These are phyloP conservation scores for Saccharomycopsis schoenii DNA, from an alignment of 805 yeast genomes.

Conservation along the genomic window DNA sequence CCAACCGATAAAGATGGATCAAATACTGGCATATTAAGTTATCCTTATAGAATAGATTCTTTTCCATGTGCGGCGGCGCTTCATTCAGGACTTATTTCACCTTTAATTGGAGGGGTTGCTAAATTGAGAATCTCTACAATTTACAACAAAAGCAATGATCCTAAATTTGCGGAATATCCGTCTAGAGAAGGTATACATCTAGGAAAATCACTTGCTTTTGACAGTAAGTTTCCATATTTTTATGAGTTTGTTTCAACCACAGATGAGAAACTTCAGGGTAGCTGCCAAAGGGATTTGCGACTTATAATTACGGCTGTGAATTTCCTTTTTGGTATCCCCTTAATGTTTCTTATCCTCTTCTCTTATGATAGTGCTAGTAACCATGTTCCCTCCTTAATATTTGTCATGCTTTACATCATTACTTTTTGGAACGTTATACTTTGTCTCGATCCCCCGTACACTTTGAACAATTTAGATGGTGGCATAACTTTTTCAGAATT, in stretches of 20 bases:
- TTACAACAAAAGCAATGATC: constrained; percentile 32
- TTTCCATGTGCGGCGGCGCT: constrained; percentile 85
- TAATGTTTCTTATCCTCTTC: constrained; percentile 34
- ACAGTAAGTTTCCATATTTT: constrained; percentile 67
- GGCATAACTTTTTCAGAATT: constrained; percentile 33
- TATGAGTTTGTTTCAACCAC: constrained; percentile 36
- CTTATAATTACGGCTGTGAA: constrained; percentile 46
- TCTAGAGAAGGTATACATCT: constrained; percentile 34
- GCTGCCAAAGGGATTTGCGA: constrained; percentile 48
- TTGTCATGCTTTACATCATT: constrained; percentile 48
- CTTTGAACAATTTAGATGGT: constrained; percentile 30
- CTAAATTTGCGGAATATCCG: constrained; percentile 29
- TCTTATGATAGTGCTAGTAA: neutral
- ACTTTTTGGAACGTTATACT: constrained; percentile 81
- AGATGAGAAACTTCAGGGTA: neutral
- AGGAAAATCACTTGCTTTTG: constrained; percentile 42
- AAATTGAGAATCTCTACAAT: constrained; percentile 28
- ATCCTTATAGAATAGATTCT: constrained; percentile 81
- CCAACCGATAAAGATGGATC: constrained; percentile 11
- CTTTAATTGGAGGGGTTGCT: constrained; percentile 73
- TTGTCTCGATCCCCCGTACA: constrained; percentile 70
- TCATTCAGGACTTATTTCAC: constrained; percentile 73
- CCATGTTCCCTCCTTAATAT: constrained; percentile 37
- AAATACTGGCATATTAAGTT: constrained; percentile 29
- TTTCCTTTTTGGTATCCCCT: constrained; percentile 50